Percentiles rank a stretch among this genome's conserved stretches.
These are phyloP conservation scores for Penicillium herquei DNA, from an alignment of 495 filamentous ascomycete genomes.

Conservation along the genomic window DNA sequence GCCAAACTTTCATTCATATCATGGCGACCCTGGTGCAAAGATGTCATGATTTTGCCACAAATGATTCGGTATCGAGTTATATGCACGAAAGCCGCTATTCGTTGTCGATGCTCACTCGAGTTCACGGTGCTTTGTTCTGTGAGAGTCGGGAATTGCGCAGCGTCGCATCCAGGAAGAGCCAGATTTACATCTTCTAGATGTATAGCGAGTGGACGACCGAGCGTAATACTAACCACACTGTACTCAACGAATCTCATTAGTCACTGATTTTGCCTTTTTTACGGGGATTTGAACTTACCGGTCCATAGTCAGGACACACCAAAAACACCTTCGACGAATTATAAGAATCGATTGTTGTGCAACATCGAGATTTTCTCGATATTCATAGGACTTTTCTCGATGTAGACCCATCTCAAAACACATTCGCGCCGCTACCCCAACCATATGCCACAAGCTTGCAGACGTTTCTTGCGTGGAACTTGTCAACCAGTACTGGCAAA, in stretches of 20 bases:
- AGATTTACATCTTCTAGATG: conserved; percentile 21
- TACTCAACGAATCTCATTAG: neutral
- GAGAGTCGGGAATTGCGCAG: conserved; percentile 1
- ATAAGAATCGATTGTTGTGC: neutral
- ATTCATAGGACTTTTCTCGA: conserved; percentile 18
- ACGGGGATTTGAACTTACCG: conserved; percentile 8
- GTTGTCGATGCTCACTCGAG: conserved; percentile 5
- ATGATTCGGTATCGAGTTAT: conserved; percentile 20
- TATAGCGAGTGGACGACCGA: conserved; percentile 25
- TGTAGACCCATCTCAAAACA: conserved; percentile 27
- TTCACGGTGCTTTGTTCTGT: neutral
- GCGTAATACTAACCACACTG: conserved; percentile 25
- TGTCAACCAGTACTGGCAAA: conserved; percentile 25
- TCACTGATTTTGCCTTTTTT: neutral
- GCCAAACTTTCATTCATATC: neutral
- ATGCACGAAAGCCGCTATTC: conserved; percentile 17
- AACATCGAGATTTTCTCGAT: neutral
- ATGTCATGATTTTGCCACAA: conserved; percentile 16
- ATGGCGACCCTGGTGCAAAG: conserved; percentile 11
- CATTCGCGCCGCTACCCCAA: conserved; percentile 25
- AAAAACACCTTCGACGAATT: conserved; percentile 25
- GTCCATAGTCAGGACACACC: conserved; percentile 25
- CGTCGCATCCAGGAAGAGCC: conserved; percentile 13
- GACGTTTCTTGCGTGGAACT: conserved; percentile 25
- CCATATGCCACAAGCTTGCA: conserved; percentile 27